Evolutionary conservation across 129 eudicot genomes (phyloP).

Genomic region (Smallanthus sonchifolius): DNA sequence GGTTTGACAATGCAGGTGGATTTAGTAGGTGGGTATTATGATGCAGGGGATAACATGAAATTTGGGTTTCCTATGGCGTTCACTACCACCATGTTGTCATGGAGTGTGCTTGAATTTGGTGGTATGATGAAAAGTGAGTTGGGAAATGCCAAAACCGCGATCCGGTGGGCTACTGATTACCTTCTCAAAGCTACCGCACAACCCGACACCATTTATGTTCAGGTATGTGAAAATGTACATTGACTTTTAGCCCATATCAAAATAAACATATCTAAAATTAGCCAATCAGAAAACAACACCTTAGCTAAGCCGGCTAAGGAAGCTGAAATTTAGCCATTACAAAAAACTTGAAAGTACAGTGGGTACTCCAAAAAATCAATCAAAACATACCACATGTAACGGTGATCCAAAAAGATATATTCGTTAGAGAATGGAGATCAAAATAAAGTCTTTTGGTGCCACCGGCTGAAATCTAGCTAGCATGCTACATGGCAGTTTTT

Average conservation of each 20-base stretch:
- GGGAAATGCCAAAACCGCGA: slow-evolving; percentile 1
- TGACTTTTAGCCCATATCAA: background rate
- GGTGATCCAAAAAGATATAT: no score
- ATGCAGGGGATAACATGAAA: background rate
- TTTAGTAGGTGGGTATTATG: slow-evolving; percentile 9
- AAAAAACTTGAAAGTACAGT: no score
- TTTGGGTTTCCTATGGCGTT: slow-evolving; percentile 8
- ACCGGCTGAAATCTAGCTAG: no score
- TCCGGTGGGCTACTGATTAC: slow-evolving; percentile 4
- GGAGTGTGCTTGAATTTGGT: slow-evolving; percentile 9
- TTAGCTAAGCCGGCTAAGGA: no score
- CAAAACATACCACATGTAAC: no score
- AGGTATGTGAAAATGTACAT: background rate
- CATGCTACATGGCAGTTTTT: no score
- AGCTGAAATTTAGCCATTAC: no score
- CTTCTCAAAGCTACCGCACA: slow-evolving; percentile 1
- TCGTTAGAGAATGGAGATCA: no score
- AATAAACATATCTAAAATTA: no score
- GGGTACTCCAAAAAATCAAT: no score
- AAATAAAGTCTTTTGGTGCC: no score
- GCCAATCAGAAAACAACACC: no score
- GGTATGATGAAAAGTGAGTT: slow-evolving; percentile 5
- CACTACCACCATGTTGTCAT: slow-evolving; percentile 1
- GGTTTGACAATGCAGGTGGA: background rate
- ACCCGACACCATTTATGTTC: slow-evolving; percentile 9